phyloP scores from a whole-genome alignment of 805 yeast species.

The Yarrowia sp. region DNA sequence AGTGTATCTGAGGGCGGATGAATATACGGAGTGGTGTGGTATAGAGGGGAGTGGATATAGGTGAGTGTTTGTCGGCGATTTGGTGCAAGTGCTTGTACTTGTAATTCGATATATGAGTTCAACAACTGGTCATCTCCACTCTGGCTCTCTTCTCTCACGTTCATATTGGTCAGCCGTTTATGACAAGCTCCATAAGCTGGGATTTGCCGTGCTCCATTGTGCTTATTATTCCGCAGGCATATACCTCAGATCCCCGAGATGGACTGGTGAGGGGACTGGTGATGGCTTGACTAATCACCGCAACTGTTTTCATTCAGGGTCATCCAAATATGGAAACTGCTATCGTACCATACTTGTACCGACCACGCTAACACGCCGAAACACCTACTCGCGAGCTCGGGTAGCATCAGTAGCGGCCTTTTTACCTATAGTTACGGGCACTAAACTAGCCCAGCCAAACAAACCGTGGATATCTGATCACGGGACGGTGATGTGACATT shows the following conservation, averaged over 20 bases:
- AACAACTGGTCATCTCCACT: too few species aligned
- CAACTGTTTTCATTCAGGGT: too few species aligned
- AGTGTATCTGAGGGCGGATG: constrained; percentile 12
- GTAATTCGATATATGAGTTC: too few species aligned
- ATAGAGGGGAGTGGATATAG: too few species aligned
- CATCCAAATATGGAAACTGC: background rate
- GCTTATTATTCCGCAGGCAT: background rate
- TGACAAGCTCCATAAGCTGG: too few species aligned
- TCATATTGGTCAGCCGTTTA: background rate
- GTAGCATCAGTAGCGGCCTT: background rate
- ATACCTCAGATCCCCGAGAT: background rate
- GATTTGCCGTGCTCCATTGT: background rate
- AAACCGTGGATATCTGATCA: background rate
- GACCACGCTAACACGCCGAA: background rate
- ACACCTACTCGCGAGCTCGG: background rate
- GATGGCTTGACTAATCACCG: too few species aligned
- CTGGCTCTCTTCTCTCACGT: background rate
- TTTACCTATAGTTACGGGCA: background rate
- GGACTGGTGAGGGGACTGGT: too few species aligned
- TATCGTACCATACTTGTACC: too few species aligned
- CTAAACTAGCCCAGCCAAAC: background rate
- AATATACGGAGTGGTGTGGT: too few species aligned
- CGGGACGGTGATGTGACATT: constrained; percentile 2
- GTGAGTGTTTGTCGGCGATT: too few species aligned
- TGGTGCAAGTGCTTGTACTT: too few species aligned